A percentile compares a stretch with the other conserved stretches of the same genome.
These are phyloP conservation scores for Boletus vinaceobasis DNA, from an alignment of 768 basidiomycete genomes.

Conservation along the genomic window DNA sequence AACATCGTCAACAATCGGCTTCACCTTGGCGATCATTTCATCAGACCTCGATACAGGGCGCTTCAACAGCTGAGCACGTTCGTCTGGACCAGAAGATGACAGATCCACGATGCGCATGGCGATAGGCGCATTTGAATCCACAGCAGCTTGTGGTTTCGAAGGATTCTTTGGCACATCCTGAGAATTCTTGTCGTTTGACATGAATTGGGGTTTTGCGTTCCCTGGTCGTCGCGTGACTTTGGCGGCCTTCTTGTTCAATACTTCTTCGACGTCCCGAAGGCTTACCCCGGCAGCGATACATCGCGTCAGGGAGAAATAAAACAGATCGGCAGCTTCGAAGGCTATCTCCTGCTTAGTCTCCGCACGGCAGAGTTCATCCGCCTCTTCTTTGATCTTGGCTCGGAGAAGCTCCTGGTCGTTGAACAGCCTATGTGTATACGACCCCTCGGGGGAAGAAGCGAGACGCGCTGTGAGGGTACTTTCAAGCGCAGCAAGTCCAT, in stretches of 20 bases:
- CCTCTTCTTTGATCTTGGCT: constrained; percentile 98
- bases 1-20: constrained; percentile 90
- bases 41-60: constrained; percentile 82
- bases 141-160: constrained; percentile 17
- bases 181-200: constrained; percentile 18
- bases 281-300: constrained; percentile 82
- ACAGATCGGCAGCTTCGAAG: constrained; percentile 91
- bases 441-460: constrained; percentile 77
- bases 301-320: constrained; percentile 88
- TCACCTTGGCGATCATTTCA: constrained; percentile 73
- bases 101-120: constrained; percentile 76
- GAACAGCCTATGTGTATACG: constrained; percentile 88
- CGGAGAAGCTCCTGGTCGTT: constrained; percentile 74
- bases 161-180: constrained; percentile 30
- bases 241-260: constrained; percentile 80
- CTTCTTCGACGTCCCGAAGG: constrained; percentile 78
- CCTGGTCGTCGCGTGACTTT: constrained; percentile 86
- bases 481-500: constrained; percentile 82
- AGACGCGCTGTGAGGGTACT: constrained; percentile 70
- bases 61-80: constrained; percentile 69
- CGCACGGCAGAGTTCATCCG: constrained; percentile 90
- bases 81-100: constrained; percentile 40
- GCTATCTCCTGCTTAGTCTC: constrained; percentile 77
- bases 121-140: constrained; percentile 49
- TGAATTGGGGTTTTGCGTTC: constrained; percentile 87